These are phyloP conservation scores for Pezicula rhizophila DNA, from an alignment of 2,329 filamentous ascomycete species.

Conservation along the genomic window DNA sequence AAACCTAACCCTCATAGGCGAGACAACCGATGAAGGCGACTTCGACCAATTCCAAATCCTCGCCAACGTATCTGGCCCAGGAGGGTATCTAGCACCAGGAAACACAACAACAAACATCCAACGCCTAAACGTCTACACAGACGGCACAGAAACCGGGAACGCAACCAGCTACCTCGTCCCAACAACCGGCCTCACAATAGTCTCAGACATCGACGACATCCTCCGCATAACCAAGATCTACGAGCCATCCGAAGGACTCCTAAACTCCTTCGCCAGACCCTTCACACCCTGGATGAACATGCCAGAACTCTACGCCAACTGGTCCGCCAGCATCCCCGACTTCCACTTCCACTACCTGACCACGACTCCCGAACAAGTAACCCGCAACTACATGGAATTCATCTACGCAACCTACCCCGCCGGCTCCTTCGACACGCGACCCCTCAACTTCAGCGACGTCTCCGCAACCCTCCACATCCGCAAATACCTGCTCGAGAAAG, in stretches of 20 bases:
- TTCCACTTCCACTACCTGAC: conserved; percentile 79
- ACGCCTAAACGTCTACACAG: conserved; percentile 60
- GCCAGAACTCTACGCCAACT: conserved; percentile 73
- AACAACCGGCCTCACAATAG: conserved; percentile 60
- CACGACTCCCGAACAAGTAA: conserved; percentile 72
- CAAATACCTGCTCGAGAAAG: conserved; percentile 60
- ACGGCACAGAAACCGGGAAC: conserved; percentile 62
- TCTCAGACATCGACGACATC: conserved; percentile 77
- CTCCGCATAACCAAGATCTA: conserved; percentile 79
- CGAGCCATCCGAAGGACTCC: conserved; percentile 63
- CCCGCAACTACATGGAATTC: conserved; percentile 73
- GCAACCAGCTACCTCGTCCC: conserved; percentile 73
- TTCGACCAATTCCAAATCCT: conserved; percentile 67
- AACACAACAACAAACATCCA: conserved; percentile 61
- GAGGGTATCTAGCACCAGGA: conserved; percentile 49
- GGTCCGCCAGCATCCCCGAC: conserved; percentile 59
- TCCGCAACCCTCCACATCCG: conserved; percentile 67
- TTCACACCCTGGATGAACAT: conserved; percentile 74
- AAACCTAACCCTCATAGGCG: conserved; percentile 56
- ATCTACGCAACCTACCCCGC: conserved; percentile 74
- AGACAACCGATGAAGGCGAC: conserved; percentile 63
- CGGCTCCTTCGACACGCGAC: conserved; percentile 71
- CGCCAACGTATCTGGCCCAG: conserved; percentile 46
- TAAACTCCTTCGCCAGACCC: conserved; percentile 69
- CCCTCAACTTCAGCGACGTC: conserved; percentile 74